Percentiles rank a stretch among this genome's conserved stretches.
Conservation (phyloP, 805 yeast genomes). For the Torulaspora maleeae region DNA sequence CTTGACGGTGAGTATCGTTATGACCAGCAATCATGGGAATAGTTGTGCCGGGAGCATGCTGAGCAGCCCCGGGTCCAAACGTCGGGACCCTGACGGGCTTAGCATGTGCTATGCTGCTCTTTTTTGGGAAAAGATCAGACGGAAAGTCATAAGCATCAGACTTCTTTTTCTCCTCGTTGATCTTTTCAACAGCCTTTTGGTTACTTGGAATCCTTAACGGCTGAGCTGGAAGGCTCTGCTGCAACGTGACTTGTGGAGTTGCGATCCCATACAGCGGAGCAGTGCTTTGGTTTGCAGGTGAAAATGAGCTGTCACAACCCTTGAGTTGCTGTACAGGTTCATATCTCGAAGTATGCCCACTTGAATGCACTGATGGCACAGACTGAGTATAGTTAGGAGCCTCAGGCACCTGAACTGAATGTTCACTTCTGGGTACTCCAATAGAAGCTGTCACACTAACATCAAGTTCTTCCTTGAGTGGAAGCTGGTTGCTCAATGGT, state of each 20-base stretch:
- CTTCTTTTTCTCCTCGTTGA: constrained; percentile 50
- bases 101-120: constrained; percentile 35
- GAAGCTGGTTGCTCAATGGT: neutral
- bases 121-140: constrained; percentile 44
- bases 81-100: constrained; percentile 37
- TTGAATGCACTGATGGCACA: neutral
- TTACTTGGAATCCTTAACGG: constrained; percentile 1
- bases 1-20: neutral
- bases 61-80: constrained; percentile 9
- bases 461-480: neutral
- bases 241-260: constrained; percentile 17
- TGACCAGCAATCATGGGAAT: neutral
- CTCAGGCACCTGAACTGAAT: neutral
- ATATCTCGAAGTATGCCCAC: neutral
- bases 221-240: constrained; percentile 1
- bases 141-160: constrained; percentile 82
- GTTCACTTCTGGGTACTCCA: neutral
- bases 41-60: neutral
- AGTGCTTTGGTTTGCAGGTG: neutral
- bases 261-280: constrained; percentile 12
- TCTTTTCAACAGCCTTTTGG: constrained; percentile 30
- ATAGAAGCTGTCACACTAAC: neutral
- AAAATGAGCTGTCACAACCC: neutral
- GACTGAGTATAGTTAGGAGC: neutral
- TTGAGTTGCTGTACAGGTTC: neutral